Conservation (phyloP, 139 green algal genomes). For the Yamagishiella unicocca region DNA sequence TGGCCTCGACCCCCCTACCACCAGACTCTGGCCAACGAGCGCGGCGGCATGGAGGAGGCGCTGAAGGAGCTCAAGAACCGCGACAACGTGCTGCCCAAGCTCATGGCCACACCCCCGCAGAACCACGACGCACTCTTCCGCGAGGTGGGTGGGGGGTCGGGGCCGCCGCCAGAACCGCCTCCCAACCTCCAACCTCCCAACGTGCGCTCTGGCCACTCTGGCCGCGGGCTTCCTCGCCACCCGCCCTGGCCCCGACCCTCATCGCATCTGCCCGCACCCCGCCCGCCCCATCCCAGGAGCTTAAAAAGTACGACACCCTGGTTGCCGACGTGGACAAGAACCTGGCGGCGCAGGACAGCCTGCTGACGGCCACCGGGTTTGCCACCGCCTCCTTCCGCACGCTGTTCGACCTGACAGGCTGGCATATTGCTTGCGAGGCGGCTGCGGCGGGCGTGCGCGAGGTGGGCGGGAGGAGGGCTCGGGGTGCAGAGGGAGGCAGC, state of each 20-base stretch:
- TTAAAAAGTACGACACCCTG: slow-evolving; percentile 91
- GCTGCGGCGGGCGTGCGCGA: slow-evolving; percentile 59
- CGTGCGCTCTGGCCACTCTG: too few relatives aligned
- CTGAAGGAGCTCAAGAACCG: slow-evolving; percentile 86
- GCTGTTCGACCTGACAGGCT: slow-evolving; percentile 68
- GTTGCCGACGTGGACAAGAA: slow-evolving; percentile 75
- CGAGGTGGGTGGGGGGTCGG: not conserved
- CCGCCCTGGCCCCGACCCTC: too few relatives aligned
- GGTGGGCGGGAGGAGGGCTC: slow-evolving; percentile 29
- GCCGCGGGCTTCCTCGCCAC: too few relatives aligned
- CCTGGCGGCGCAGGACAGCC: slow-evolving; percentile 66
- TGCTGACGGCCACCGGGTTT: slow-evolving; percentile 68
- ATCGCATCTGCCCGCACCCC: not conserved
- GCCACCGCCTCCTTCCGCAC: slow-evolving; percentile 59
- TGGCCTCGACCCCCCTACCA: not conserved
- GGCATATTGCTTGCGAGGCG: slow-evolving; percentile 73
- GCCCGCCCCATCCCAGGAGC: slow-evolving; percentile 79
- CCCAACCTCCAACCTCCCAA: too few relatives aligned
- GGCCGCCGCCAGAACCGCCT: too few relatives aligned
- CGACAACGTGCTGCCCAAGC: slow-evolving; percentile 93
- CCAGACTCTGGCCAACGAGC: slow-evolving; percentile 49
- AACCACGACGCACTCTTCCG: slow-evolving; percentile 58
- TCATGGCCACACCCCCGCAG: slow-evolving; percentile 77
- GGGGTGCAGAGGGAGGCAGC: not conserved
- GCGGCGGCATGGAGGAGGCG: slow-evolving; percentile 87